Conservation (phyloP, 83 land plant genomes). For the Picea engelmannii region DNA sequence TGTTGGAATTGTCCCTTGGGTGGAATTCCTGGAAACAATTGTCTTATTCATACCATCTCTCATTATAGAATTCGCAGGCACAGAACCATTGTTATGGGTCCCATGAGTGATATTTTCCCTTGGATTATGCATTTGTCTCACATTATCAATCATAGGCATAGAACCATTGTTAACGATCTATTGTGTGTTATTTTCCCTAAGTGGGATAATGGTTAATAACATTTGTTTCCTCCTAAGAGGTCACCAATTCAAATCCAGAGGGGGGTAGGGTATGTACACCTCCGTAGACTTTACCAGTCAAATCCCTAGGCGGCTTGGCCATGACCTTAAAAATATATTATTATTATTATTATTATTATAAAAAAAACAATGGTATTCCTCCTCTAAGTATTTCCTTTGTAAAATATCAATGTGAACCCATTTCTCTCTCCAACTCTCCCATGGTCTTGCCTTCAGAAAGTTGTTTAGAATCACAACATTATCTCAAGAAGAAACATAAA, state of each 20-base stretch:
- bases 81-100: neutral
- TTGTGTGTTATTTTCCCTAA: neutral
- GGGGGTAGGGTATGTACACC: no score
- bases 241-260: no score
- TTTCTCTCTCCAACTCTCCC: neutral
- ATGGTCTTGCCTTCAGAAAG: neutral
- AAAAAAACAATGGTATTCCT: neutral
- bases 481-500: slow-evolving; percentile 4
- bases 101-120: neutral
- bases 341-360: no score
- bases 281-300: no score
- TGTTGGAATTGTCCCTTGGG: no score
- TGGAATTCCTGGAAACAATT: neutral
- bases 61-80: neutral
- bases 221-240: no score
- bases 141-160: neutral
- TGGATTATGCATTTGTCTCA: neutral
- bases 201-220: no score
- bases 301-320: no score
- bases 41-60: neutral
- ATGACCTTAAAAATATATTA: no score
- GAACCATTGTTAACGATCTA: neutral
- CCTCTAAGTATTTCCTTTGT: neutral
- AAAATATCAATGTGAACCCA: neutral
- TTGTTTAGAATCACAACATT: neutral